Base-by-base conservation (phyloP, 2,329 filamentous ascomycete genomes). In the Pezicula neosporulosa region DNA sequence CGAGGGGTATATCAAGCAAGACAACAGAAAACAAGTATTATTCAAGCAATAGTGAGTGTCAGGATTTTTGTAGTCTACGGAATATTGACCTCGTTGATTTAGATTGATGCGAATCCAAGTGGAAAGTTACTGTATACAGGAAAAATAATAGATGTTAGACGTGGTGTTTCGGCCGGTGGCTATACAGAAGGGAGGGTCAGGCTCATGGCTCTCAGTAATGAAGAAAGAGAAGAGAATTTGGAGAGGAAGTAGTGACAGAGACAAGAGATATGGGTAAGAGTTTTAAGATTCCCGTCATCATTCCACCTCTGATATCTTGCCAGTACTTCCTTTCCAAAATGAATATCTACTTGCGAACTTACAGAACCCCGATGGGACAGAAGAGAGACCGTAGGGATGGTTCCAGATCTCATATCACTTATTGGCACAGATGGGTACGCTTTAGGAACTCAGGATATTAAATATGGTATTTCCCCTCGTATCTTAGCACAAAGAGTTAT, bases 371-470 rank as follows among this genome's bases (percentile, higher is more conserved):
- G n/a, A n/a, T n/a, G n/a, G n/a, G n/a, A n/a, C n/a, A n/a, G n/a
- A n/a, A n/a, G n/a, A n/a, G n/a, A n/a, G n/a, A n/a, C 30, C 2
- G 30, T 61, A 10, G 56, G 56, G 43, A 63, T 52, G 5, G 57
- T 60, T 52, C 51, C 69, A 56, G 70, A 70, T 50, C 56, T 71
- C 7, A 69, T 71, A 24, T 66, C 65, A 1, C 60, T 70, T 12
- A 37, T 69, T 10, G 68, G 60, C 19, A 60, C 64, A 21, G 71
- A 76, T 37, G 74, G 75, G 0, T 72, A 73, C 49, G 75, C 74
- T 0, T 69, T 78, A 10, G 74, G 74, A 2, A 72, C 74, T 0
- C 74, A 74, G 24, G 74, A 77, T 10, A 54, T 77, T 24, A 65
- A 74, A 4, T 79, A 78, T 49, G 77, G 77, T n/a, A n/a, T n/a